Evolutionary conservation across 2,329 filamentous ascomycete species (phyloP).

Genomic region (Sporothrix pallida): DNA sequence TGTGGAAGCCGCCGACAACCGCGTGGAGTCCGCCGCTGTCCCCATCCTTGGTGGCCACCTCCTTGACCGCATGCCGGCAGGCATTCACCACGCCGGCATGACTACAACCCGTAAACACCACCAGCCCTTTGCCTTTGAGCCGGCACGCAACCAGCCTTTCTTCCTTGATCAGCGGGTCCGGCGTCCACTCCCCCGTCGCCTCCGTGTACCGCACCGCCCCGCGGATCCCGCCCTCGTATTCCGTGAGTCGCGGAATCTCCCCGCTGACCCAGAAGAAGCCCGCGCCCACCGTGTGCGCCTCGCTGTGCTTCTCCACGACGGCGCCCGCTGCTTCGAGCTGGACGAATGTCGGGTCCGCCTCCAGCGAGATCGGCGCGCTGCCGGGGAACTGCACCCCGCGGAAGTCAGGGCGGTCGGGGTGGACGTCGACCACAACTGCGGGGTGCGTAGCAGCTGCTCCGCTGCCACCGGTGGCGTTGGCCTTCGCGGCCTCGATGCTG

Average conservation of each 20-base stretch:
- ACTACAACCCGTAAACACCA: conserved; percentile 62
- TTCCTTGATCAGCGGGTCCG: conserved; percentile 57
- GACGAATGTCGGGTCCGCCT: conserved; percentile 58
- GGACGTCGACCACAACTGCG: conserved; percentile 55
- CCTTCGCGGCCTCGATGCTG: conserved; percentile 52
- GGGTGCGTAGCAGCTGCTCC: conserved; percentile 15
- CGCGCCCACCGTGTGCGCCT: conserved; percentile 54
- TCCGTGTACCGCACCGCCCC: conserved; percentile 52
- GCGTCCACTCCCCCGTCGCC: conserved; percentile 51
- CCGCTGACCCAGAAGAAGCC: conserved; percentile 60
- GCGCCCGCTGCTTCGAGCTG: conserved; percentile 54
- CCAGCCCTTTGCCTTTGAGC: conserved; percentile 60
- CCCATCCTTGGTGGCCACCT: too few species aligned
- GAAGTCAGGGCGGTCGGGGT: conserved; percentile 58
- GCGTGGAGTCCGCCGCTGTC: conserved; percentile 49
- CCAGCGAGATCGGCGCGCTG: conserved; percentile 52
- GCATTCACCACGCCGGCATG: conserved; percentile 62
- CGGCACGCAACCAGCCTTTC: conserved; percentile 61
- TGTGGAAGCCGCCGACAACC: conserved; percentile 60
- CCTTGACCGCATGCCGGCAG: conserved; percentile 47
- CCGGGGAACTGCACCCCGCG: conserved; percentile 53
- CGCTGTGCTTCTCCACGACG: conserved; percentile 46
- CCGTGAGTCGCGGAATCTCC: conserved; percentile 55
- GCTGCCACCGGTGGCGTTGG: too few species aligned
- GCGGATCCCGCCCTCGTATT: conserved; percentile 56